Percentiles rank a stretch among this genome's conserved stretches.
Conservation (phyloP, 2,329 filamentous ascomycete species). For the Neoarthrinium moseri region DNA sequence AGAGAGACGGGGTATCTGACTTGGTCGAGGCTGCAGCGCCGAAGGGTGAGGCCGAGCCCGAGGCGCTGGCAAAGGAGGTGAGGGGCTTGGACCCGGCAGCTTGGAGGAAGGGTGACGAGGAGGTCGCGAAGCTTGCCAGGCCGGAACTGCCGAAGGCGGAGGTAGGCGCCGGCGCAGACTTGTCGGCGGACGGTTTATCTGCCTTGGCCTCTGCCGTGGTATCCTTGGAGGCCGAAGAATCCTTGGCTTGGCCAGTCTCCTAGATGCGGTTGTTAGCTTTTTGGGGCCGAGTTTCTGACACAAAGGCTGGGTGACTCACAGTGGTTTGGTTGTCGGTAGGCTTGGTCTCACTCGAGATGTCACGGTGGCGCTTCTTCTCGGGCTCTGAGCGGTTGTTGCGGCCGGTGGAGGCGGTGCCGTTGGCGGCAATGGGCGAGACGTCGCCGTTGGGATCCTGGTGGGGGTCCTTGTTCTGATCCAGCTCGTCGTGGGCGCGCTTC, state of each 20-base stretch:
- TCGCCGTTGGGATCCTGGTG: conserved; percentile 33
- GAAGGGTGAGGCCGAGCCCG: conserved; percentile 37
- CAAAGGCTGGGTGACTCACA: conserved; percentile 26
- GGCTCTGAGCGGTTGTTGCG: conserved; percentile 56
- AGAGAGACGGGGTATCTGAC: conserved; percentile 45
- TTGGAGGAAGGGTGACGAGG: conserved; percentile 45
- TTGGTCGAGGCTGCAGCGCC: conserved; percentile 31
- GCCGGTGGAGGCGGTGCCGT: conserved; percentile 38
- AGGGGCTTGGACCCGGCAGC: conserved; percentile 22
- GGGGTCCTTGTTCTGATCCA: conserved; percentile 47
- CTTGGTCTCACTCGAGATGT: conserved; percentile 41
- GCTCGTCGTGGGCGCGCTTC: conserved; percentile 61
- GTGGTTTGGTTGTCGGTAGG: conserved; percentile 26
- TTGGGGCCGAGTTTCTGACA: not conserved
- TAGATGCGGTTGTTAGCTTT: conserved; percentile 12
- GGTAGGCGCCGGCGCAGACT: conserved; percentile 30
- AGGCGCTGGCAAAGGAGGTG: conserved; percentile 45
- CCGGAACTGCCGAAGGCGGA: conserved; percentile 63
- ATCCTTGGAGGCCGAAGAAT: conserved; percentile 7
- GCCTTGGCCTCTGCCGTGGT: conserved; percentile 17
- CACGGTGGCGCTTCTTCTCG: conserved; percentile 64
- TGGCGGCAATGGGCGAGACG: conserved; percentile 40
- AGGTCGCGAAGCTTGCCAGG: conserved; percentile 60
- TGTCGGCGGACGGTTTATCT: conserved; percentile 15
- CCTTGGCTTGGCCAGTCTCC: conserved; percentile 11